A percentile compares a stretch with the other conserved stretches of the same genome.
These are phyloP conservation scores for Backusella tarrabulga DNA, from an alignment of 192 early-diverging fungal genomes.

Conservation along the genomic window DNA sequence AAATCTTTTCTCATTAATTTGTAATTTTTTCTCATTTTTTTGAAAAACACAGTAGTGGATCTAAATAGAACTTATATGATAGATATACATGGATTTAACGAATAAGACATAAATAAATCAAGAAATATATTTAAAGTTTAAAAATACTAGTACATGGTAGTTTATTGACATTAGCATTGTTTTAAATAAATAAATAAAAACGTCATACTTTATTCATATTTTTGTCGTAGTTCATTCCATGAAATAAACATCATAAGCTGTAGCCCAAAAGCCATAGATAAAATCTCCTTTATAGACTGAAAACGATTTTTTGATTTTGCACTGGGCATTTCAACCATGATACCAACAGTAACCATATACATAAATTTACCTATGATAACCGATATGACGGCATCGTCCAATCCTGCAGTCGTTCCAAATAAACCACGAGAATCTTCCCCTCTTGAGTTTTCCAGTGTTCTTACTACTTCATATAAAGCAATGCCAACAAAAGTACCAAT, in stretches of 20 bases:
- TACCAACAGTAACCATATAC: not conserved
- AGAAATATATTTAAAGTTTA: too few relatives aligned
- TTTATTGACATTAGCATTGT: not conserved
- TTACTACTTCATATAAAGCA: conserved; percentile 62
- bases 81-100: too few relatives aligned
- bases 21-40: too few relatives aligned
- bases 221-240: not conserved
- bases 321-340: not conserved
- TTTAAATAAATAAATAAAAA: not conserved
- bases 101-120: too few relatives aligned
- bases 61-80: too few relatives aligned
- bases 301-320: not conserved
- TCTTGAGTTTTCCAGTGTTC: not conserved
- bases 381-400: not conserved
- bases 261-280: not conserved
- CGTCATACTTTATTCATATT: not conserved
- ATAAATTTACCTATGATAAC: not conserved
- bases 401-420: not conserved
- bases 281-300: not conserved
- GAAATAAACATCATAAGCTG: not conserved
- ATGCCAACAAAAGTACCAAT: conserved; percentile 73
- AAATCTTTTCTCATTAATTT: too few relatives aligned
- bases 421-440: not conserved
- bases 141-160: too few relatives aligned
- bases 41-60: too few relatives aligned